Conservation (phyloP, 306 rosid genomes). For the Echinosophora koreensis region DNA sequence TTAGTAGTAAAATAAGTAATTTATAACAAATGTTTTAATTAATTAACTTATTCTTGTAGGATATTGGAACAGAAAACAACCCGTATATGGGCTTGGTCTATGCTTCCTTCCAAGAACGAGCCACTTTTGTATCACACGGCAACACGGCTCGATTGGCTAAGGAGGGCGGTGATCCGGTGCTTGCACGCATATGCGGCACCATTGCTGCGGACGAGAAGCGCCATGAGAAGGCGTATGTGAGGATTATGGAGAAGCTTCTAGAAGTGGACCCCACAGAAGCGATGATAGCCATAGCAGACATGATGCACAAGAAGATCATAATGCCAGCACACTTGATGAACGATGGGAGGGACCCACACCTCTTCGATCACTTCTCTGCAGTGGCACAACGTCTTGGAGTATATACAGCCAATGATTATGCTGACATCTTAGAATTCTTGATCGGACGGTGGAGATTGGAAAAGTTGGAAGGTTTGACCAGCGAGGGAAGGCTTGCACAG, state of each 20-base stretch:
- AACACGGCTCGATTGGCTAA: slow-evolving; percentile 67
- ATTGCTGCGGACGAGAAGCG: slow-evolving; percentile 71
- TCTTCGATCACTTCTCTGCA: slow-evolving; percentile 60
- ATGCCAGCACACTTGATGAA: slow-evolving; percentile 64
- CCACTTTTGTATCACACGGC: slow-evolving; percentile 65
- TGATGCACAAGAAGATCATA: slow-evolving; percentile 63
- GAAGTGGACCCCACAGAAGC: slow-evolving; percentile 61
- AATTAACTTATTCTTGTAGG: slow-evolving; percentile 36
- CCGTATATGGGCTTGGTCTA: slow-evolving; percentile 75
- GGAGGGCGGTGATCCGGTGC: slow-evolving; percentile 57
- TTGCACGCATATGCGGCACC: slow-evolving; percentile 61
- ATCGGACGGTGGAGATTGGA: slow-evolving; percentile 59
- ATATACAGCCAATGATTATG: slow-evolving; percentile 58
- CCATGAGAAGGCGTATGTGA: slow-evolving; percentile 59
- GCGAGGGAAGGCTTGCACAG: slow-evolving; percentile 54
- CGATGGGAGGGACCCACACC: slow-evolving; percentile 60
- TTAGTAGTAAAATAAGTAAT: too few species aligned
- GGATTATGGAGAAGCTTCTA: slow-evolving; percentile 61
- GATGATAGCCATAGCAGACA: slow-evolving; percentile 52
- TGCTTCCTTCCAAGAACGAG: slow-evolving; percentile 71
- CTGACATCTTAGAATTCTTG: slow-evolving; percentile 55
- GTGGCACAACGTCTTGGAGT: slow-evolving; percentile 62
- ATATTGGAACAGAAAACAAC: slow-evolving; percentile 63
- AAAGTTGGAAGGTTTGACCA: slow-evolving; percentile 53
- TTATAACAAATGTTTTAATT: too few species aligned